Conservation (phyloP, 495 filamentous ascomycete species). For the Staphylotrichum tortipilum region DNA sequence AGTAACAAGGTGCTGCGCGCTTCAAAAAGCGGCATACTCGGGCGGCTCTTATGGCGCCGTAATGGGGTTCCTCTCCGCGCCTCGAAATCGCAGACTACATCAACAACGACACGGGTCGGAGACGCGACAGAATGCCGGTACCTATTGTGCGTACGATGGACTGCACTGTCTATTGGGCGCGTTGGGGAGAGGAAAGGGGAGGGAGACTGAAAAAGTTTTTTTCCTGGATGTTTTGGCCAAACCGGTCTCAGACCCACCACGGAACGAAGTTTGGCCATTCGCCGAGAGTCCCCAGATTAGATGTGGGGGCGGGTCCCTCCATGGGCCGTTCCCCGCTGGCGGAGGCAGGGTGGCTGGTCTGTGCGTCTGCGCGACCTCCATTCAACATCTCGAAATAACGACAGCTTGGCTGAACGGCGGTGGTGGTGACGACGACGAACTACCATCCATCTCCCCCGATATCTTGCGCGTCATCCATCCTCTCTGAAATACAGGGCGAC, state of each 20-base stretch:
- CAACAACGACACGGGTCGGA: conserved; percentile 51
- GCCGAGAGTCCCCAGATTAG: neutral
- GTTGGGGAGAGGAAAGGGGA: conserved; percentile 41
- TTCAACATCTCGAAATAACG: too few species aligned
- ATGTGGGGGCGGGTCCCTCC: too few species aligned
- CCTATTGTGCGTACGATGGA: conserved; percentile 53
- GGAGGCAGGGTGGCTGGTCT: too few species aligned
- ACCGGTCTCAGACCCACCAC: conserved; percentile 9
- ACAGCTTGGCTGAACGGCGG: too few species aligned
- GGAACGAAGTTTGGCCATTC: conserved; percentile 21
- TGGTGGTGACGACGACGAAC: too few species aligned
- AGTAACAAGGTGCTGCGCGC: conserved; percentile 49
- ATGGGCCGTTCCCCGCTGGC: too few species aligned
- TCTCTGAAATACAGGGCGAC: too few species aligned
- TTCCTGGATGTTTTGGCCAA: too few species aligned
- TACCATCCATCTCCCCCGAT: too few species aligned
- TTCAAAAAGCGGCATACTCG: conserved; percentile 44
- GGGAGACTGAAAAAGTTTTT: conserved; percentile 10
- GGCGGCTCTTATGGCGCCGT: conserved; percentile 88
- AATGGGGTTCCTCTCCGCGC: conserved; percentile 62
- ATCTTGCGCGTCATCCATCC: too few species aligned
- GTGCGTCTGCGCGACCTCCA: too few species aligned
- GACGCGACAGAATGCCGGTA: conserved; percentile 60
- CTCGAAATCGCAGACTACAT: conserved; percentile 71
- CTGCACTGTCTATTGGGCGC: conserved; percentile 85